Evolutionary conservation across 2,329 filamentous ascomycete genomes (phyloP).

Genomic region (Chaetomium sp.): DNA sequence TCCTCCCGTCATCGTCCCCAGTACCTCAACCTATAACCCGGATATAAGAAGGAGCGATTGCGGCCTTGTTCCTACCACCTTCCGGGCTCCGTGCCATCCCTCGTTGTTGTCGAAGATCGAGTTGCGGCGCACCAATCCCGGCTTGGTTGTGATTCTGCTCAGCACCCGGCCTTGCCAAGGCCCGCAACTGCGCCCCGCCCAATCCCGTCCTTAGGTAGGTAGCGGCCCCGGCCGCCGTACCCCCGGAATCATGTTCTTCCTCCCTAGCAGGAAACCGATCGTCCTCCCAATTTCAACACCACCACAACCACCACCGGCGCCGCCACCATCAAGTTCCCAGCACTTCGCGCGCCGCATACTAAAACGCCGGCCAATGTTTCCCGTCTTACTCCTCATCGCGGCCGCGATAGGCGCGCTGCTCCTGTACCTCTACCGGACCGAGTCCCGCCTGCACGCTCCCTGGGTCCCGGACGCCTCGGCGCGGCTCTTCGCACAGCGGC

Average conservation of each 20-base stretch:
- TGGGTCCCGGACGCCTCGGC: conserved; percentile 55
- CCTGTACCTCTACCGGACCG: conserved; percentile 49
- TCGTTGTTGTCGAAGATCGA: not conserved
- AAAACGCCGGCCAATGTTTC: conserved; percentile 39
- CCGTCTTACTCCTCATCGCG: conserved; percentile 44
- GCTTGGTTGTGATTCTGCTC: not conserved
- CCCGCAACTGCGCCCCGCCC: not conserved
- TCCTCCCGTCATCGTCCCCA: not conserved
- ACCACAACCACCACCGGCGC: not conserved
- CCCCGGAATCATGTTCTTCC: conserved; percentile 4
- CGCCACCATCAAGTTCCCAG: not conserved
- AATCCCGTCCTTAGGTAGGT: not conserved
- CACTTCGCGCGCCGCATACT: not conserved
- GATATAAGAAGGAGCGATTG: not conserved
- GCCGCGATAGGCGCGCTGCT: conserved; percentile 45
- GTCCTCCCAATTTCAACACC: conserved; percentile 7
- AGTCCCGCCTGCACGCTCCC: conserved; percentile 47
- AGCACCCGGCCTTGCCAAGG: not conserved
- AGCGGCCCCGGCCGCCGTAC: not conserved
- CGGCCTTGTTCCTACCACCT: not conserved
- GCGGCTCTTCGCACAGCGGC: conserved; percentile 51
- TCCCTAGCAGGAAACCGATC: conserved; percentile 6
- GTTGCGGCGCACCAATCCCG: not conserved
- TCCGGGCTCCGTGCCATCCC: too few species aligned
- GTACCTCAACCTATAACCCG: not conserved